phyloP scores from a whole-genome alignment of 1,139 yeast species.

The Pichia sp. region DNA sequence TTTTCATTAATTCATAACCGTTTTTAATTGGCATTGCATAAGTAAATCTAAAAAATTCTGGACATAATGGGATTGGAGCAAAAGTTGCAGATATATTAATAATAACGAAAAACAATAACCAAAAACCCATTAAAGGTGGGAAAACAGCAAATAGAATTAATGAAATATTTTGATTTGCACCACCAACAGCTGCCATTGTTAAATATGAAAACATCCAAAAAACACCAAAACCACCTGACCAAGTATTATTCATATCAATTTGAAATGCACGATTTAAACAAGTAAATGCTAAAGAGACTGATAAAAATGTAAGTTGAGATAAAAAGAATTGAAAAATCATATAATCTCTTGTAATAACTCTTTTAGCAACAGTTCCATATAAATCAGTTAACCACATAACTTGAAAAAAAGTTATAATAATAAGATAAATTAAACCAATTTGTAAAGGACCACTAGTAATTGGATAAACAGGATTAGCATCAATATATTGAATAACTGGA shows the following conservation, averaged over 20 bases:
- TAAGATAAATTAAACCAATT: conserved; percentile 69
- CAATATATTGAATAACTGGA: conserved; percentile 36
- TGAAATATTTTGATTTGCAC: conserved; percentile 41
- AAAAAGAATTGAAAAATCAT: conserved; percentile 36
- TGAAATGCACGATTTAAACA: conserved; percentile 42
- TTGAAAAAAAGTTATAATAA: conserved; percentile 55
- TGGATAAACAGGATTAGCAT: conserved; percentile 51
- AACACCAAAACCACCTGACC: conserved; percentile 45
- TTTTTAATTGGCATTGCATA: conserved; percentile 49
- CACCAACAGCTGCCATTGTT: conserved; percentile 46
- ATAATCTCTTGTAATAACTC: conserved; percentile 35
- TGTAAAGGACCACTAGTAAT: conserved; percentile 57
- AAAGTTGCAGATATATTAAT: conserved; percentile 44
- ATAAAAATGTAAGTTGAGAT: conserved; percentile 39
- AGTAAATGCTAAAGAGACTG: conserved; percentile 39
- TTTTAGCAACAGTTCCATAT: conserved; percentile 38
- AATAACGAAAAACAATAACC: conserved; percentile 40
- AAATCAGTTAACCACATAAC: conserved; percentile 43
- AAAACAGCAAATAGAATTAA: conserved; percentile 35
- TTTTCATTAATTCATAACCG: conserved; percentile 42
- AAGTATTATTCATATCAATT: conserved; percentile 34
- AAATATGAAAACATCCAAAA: conserved; percentile 42
- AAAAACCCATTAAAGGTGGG: conserved; percentile 43
- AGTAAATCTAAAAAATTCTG: conserved; percentile 42
- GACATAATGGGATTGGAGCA: conserved; percentile 42